Evolutionary conservation across 495 filamentous ascomycete genomes (phyloP).

Genomic region (Hypoxylon rickii): DNA sequence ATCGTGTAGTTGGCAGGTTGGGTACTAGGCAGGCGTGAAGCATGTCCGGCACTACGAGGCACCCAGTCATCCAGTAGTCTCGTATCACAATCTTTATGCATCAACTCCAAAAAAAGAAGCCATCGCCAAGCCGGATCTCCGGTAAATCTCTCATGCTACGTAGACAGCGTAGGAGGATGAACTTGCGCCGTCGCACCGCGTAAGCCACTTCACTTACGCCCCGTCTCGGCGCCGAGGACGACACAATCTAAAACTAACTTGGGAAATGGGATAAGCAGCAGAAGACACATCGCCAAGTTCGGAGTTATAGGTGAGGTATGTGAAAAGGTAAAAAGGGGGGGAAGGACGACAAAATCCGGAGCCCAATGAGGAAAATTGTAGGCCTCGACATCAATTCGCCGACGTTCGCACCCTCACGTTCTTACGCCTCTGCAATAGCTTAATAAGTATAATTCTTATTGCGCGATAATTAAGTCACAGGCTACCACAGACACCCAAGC

Average conservation of each 20-base stretch:
- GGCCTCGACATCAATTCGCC: constrained; percentile 2
- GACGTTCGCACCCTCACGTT: constrained; percentile 3
- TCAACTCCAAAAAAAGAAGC: constrained; percentile 23
- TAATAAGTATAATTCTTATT: constrained; percentile 24
- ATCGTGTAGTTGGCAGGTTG: too few species aligned
- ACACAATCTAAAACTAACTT: constrained; percentile 27
- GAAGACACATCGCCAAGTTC: constrained; percentile 26
- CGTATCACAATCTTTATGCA: constrained; percentile 9
- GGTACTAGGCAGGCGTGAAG: constrained; percentile 1
- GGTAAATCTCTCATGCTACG: constrained; percentile 32
- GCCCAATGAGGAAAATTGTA: constrained; percentile 25
- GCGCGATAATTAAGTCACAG: constrained; percentile 34
- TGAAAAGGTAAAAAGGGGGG: background rate
- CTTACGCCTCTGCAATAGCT: background rate
- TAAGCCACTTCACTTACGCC: constrained; percentile 16
- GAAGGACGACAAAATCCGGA: background rate
- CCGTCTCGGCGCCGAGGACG: constrained; percentile 30
- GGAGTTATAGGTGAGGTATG: constrained; percentile 10
- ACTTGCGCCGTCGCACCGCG: constrained; percentile 7
- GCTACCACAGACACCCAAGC: constrained; percentile 1
- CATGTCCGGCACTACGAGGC: constrained; percentile 17
- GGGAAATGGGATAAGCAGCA: constrained; percentile 23
- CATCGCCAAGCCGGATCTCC: constrained; percentile 35
- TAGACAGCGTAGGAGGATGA: constrained; percentile 13
- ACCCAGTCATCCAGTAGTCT: background rate